Conservation (phyloP, 345 rosid species). For the Clarkia xantiana region DNA sequence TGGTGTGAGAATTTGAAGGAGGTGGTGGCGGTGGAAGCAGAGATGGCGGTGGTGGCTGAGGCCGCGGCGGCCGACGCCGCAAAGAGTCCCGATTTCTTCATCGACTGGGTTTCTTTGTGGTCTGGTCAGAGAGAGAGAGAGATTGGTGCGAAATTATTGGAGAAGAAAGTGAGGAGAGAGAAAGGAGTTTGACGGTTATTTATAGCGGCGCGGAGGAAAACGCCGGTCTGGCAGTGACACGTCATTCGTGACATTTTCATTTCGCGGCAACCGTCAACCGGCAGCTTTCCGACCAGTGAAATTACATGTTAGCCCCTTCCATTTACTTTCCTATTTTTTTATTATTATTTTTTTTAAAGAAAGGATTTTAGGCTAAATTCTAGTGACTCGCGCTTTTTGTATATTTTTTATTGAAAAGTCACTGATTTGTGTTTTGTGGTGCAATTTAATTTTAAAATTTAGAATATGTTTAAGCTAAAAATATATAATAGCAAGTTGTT, state of each 20-base stretch:
- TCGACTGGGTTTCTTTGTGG: neutral
- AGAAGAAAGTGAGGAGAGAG: neutral
- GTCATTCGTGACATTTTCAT: neutral
- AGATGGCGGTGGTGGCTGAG: conserved; percentile 9
- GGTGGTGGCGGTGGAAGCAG: conserved; percentile 5
- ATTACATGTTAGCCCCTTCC: conserved; percentile 1
- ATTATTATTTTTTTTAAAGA: too few relatives aligned
- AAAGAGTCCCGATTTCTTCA: conserved; percentile 13
- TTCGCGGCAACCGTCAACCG: conserved; percentile 6
- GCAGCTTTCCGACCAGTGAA: neutral
- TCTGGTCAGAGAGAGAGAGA: neutral
- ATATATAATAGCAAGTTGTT: too few relatives aligned
- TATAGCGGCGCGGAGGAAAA: too few relatives aligned
- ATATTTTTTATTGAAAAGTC: too few relatives aligned
- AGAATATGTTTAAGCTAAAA: too few relatives aligned
- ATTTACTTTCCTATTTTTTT: neutral
- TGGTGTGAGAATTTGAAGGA: conserved; percentile 8
- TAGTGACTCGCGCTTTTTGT: too few relatives aligned
- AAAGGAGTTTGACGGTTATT: neutral
- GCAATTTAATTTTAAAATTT: too few relatives aligned
- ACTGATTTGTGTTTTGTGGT: too few relatives aligned
- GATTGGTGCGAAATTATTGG: neutral
- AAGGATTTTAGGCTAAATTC: too few relatives aligned
- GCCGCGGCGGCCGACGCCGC: conserved; percentile 13
- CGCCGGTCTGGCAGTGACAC: neutral